Percentiles rank a stretch among this genome's conserved stretches.
phyloP scores from a whole-genome alignment of 1,139 yeast genomes.

The Taiozyma sp. region DNA sequence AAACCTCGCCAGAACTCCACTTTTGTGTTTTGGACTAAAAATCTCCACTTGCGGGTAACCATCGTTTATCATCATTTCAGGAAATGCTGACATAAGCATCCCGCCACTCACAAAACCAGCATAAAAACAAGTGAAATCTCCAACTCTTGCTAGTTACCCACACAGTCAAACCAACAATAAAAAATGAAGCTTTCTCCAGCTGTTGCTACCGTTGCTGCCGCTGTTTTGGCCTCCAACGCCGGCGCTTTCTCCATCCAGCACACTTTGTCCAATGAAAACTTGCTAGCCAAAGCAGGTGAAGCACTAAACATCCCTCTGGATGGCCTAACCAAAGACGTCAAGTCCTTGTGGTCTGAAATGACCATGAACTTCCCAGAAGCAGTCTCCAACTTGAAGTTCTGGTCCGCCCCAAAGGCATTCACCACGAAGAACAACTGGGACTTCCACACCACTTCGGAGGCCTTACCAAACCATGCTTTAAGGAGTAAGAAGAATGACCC shows the following conservation, averaged over 20 bases:
- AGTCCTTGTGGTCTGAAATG: conserved; percentile 58
- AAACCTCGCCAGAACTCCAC: too few species aligned
- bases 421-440: conserved; percentile 46
- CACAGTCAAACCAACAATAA: not conserved
- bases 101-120: conserved; percentile 1
- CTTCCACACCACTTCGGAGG: conserved; percentile 41
- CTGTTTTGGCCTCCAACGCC: conserved; percentile 10
- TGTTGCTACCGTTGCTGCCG: conserved; percentile 6
- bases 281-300: conserved; percentile 31
- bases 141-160: not conserved
- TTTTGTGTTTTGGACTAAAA: too few species aligned
- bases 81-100: not conserved
- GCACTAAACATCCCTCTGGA: conserved; percentile 35
- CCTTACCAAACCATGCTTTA: conserved; percentile 51
- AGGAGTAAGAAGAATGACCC: conserved; percentile 52
- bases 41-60: not conserved
- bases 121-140: not conserved
- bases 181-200: conserved; percentile 15
- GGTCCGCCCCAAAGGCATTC: conserved; percentile 45
- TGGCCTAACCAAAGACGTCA: conserved; percentile 43
- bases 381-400: conserved; percentile 42
- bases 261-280: conserved; percentile 22
- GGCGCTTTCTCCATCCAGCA: conserved; percentile 28
- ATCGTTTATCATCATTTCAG: not conserved
- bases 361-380: conserved; percentile 51